Evolutionary conservation across 768 basidiomycete genomes (phyloP), one percentile per base, ranked within the genome.

Genomic region (Gloeopeniophorella convolvens): DNA sequence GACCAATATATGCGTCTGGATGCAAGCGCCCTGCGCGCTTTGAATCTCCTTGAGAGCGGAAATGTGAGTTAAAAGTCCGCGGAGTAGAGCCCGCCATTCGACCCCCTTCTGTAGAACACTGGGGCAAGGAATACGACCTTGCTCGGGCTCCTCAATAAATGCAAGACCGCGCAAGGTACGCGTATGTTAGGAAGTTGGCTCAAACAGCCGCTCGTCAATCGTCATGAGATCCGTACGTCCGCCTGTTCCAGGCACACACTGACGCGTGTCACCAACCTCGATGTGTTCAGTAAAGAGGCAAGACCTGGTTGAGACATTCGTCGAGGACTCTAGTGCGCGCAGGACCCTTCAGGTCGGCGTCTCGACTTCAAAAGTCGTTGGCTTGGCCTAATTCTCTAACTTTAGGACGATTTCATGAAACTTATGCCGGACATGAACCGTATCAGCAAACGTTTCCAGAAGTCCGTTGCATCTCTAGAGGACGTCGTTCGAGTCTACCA

Each of bases 401-500:
- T 4, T 3, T 57, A 95, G 89, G 85, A 93, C 46, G 89, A 92
- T 27, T 89, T 80, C 60, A 72, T 99, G 60, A 91, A 89, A 61
- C 64, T 79, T 15, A 92, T 99, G 83, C 96, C 96, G 0, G 96
- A 99, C 63, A 79, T 99, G 65, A 86, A 85, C 57, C 80, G 96
- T 2, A 76, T 99, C 18, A 83, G 84, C 62, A 98, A 98, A 65
- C 80, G 88, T 15, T 94, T 99, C 68, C 85, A 90, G 65, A 87
- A 85, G 56, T 76, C 80, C 0, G 75, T 80, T 4, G 93, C 93
- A 0, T 81, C 82, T 0, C 76, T 99, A 5, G 93, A 98, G 60
- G 94, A 99, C 60, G 92, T 98, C 6, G 92, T 98, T 9, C 81
- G 95, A 2, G 85, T 95, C 0, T 97, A 97, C 63, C 95, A 99